Percentiles rank a stretch among this genome's conserved stretches.
These are phyloP conservation scores for Colletotrichum cuscutae DNA, from an alignment of 2,329 filamentous ascomycete genomes.

Conservation along the genomic window DNA sequence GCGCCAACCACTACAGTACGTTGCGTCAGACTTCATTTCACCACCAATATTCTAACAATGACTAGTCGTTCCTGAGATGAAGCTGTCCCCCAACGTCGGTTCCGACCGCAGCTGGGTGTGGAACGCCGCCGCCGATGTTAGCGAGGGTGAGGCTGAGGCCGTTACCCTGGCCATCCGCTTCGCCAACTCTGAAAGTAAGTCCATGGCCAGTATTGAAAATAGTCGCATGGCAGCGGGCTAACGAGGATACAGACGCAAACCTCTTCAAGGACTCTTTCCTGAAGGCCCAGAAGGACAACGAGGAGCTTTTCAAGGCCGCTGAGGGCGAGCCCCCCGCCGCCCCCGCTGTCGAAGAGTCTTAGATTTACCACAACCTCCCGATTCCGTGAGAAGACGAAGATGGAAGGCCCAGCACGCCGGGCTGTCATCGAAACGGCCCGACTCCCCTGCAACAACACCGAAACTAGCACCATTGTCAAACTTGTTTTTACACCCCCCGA, in stretches of 20 bases:
- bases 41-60: slow-evolving; percentile 27
- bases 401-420: slow-evolving; percentile 1
- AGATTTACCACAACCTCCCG: slow-evolving; percentile 1
- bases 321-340: slow-evolving; percentile 42
- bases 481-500: slow-evolving; percentile 24
- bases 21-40: slow-evolving; percentile 33
- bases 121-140: slow-evolving; percentile 97
- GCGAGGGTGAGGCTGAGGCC: slow-evolving; percentile 96
- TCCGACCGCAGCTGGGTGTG: slow-evolving; percentile 99
- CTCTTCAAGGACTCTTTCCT: slow-evolving; percentile 97
- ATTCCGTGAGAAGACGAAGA: slow-evolving; percentile 9
- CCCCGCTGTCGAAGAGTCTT: slow-evolving; percentile 37
- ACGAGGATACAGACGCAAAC: slow-evolving; percentile 80
- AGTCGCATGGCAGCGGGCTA: slow-evolving; percentile 34
- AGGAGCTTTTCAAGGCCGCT: slow-evolving; percentile 77
- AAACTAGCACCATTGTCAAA: slow-evolving; percentile 27
- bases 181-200: slow-evolving; percentile 95
- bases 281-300: slow-evolving; percentile 96
- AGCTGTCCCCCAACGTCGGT: slow-evolving; percentile 96
- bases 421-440: neutral
- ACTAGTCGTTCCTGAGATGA: slow-evolving; percentile 96
- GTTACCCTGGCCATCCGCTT: slow-evolving; percentile 97
- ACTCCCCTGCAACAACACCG: slow-evolving; percentile 19
- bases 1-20: slow-evolving; percentile 99
- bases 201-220: neutral